phyloP scores from a whole-genome alignment of 225 moss, liverwort and hornwort species.

The Thuidium tamariscinum region DNA sequence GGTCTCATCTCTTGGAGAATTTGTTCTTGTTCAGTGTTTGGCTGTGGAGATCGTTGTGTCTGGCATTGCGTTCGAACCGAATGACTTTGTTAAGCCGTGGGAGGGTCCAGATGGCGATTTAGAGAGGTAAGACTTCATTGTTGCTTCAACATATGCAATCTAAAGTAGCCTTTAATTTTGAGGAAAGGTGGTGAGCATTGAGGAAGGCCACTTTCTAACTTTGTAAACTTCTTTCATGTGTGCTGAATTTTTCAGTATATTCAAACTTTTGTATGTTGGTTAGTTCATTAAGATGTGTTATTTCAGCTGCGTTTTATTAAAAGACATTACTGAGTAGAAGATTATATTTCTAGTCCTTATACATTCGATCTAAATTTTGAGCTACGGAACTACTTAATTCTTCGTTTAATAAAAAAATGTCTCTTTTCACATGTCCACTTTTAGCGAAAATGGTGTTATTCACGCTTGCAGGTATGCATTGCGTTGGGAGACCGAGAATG shows the following conservation, averaged over 20 bases:
- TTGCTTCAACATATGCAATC: not conserved
- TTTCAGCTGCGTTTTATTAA: not conserved
- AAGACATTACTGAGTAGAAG: not conserved
- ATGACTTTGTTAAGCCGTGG: constrained; percentile 78
- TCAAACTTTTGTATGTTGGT: no score
- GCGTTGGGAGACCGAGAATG: constrained; percentile 76
- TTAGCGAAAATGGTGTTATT: not conserved
- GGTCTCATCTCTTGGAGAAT: not conserved
- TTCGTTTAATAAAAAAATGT: not conserved
- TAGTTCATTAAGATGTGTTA: not conserved
- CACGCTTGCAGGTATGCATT: constrained; percentile 59
- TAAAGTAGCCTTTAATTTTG: not conserved
- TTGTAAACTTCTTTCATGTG: not conserved
- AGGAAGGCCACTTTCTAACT: not conserved
- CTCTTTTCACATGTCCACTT: not conserved
- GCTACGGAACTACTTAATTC: no score
- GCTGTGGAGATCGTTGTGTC: constrained; percentile 88
- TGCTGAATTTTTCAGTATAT: not conserved
- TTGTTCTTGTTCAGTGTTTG: constrained; percentile 47
- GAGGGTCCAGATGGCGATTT: constrained; percentile 58
- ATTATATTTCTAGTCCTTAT: no score
- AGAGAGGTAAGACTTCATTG: constrained; percentile 6
- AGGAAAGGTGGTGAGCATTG: not conserved
- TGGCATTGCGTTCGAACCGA: constrained; percentile 57
- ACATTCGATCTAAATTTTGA: not conserved